These are phyloP conservation scores for Cicer yamashitae DNA, from an alignment of 306 rosid species.

Conservation along the genomic window DNA sequence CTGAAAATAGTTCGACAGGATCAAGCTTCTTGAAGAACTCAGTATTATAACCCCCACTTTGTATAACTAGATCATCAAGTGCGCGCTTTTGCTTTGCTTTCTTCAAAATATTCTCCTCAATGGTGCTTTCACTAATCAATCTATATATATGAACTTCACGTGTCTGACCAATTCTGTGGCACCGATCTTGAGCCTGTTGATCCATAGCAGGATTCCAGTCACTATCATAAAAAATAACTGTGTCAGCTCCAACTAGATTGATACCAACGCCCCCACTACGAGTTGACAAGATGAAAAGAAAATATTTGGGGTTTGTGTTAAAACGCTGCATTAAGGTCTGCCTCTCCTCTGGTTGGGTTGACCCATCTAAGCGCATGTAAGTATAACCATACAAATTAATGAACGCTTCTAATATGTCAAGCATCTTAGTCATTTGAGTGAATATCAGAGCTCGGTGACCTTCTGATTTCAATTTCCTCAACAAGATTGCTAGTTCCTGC, in stretches of 20 bases:
- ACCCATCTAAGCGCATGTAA: constrained; percentile 97
- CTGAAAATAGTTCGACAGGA: constrained; percentile 93
- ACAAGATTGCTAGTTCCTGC: constrained; percentile 82
- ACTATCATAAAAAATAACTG: constrained; percentile 96
- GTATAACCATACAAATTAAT: constrained; percentile 97
- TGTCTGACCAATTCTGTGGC: constrained; percentile 99
- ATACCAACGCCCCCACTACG: constrained; percentile 99
- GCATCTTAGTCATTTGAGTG: constrained; percentile 99
- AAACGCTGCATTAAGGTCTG: constrained; percentile 97
- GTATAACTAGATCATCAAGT: constrained; percentile 95
- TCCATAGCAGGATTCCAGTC: constrained; percentile 99
- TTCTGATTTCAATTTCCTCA: constrained; percentile 86
- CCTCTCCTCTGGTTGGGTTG: constrained; percentile 97
- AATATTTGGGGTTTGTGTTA: constrained; percentile 90
- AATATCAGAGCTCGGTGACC: constrained; percentile 95
- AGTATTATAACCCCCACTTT: constrained; percentile 96
- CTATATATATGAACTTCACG: constrained; percentile 97
- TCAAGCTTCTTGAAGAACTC: constrained; percentile 97
- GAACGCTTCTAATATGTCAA: constrained; percentile 91
- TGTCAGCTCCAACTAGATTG: constrained; percentile 97
- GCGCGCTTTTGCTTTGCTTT: constrained; percentile 99
- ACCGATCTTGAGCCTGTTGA: constrained; percentile 99
- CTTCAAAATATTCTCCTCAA: constrained; percentile 95
- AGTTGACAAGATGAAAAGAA: constrained; percentile 94
- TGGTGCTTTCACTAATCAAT: constrained; percentile 93